These are phyloP conservation scores for Dendrocalamus sinicus DNA, from an alignment of 176 grass and related monocot genomes.

Conservation along the genomic window DNA sequence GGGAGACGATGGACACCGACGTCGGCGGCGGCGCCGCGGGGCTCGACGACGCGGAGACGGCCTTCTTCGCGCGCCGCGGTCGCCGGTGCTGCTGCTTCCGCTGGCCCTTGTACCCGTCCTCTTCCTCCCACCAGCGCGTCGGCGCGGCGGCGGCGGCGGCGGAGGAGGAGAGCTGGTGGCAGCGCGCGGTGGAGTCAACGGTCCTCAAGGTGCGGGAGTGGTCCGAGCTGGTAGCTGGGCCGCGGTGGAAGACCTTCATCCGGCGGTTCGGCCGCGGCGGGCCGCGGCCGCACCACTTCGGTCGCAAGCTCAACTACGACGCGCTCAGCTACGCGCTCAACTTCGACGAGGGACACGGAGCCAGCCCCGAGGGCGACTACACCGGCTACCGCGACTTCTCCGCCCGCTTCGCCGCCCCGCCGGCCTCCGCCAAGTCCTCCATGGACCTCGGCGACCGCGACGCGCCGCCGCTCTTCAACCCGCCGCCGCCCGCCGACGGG, in stretches of 20 bases:
- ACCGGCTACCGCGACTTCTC: slow-evolving; percentile 85
- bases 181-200: slow-evolving; percentile 34
- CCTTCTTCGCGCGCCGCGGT: slow-evolving; percentile 54
- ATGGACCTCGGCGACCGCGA: slow-evolving; percentile 82
- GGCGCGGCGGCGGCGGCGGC: background rate
- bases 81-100: slow-evolving; percentile 59
- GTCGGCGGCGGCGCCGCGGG: slow-evolving; percentile 38
- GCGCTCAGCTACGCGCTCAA: slow-evolving; percentile 90
- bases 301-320: slow-evolving; percentile 76
- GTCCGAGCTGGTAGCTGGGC: slow-evolving; percentile 89
- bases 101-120: slow-evolving; percentile 42
- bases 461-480: slow-evolving; percentile 57
- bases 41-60: slow-evolving; percentile 52
- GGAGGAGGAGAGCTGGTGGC: slow-evolving; percentile 52
- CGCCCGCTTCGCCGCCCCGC: slow-evolving; percentile 68
- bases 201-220: slow-evolving; percentile 88
- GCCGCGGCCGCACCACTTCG: slow-evolving; percentile 33
- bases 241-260: slow-evolving; percentile 98
- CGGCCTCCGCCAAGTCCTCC: slow-evolving; percentile 63
- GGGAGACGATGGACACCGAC: slow-evolving; percentile 47
- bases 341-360: slow-evolving; percentile 86
- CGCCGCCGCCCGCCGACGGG: slow-evolving; percentile 8
- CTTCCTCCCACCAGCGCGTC: slow-evolving; percentile 40
- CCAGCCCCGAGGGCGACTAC: slow-evolving; percentile 66
- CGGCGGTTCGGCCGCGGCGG: slow-evolving; percentile 76